These are phyloP conservation scores for Saccharomycopsis hybrid DNA, from an alignment of 1,139 yeast species.

Conservation along the genomic window DNA sequence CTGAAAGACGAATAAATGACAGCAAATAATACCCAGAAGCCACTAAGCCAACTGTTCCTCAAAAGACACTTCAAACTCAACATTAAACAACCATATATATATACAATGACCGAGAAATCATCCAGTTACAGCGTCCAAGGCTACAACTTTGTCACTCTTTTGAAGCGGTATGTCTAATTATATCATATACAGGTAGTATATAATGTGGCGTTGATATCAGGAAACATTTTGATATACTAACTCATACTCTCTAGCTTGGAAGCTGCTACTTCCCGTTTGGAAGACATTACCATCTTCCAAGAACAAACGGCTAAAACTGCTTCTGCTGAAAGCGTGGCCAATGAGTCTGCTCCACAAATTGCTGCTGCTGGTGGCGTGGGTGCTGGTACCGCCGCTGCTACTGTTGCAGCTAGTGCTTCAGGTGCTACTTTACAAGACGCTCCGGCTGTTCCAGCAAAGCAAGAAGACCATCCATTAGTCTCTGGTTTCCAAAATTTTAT, in stretches of 20 bases:
- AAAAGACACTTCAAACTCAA: too few relatives aligned
- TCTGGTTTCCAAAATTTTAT: constrained; percentile 51
- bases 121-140: constrained; percentile 61
- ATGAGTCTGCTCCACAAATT: background rate
- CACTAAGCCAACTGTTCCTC: too few relatives aligned
- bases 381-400: constrained; percentile 20
- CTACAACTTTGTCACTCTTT: constrained; percentile 71
- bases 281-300: constrained; percentile 79
- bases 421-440: constrained; percentile 21
- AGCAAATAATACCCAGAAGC: too few relatives aligned
- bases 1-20: too few relatives aligned
- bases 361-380: constrained; percentile 25
- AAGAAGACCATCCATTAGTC: constrained; percentile 31
- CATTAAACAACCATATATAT: constrained; percentile 1
- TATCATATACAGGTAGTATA: too few relatives aligned
- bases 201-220: too few relatives aligned
- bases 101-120: constrained; percentile 41
- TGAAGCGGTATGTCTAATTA: constrained; percentile 44
- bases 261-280: constrained; percentile 89
- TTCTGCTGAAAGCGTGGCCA: constrained; percentile 15
- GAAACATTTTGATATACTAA: too few relatives aligned
- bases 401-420: constrained; percentile 24
- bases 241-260: constrained; percentile 46
- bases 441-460: constrained; percentile 14
- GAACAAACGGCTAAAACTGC: constrained; percentile 36